A percentile compares a stretch with the other conserved stretches of the same genome.
These are phyloP conservation scores for Aschersonia sp. DNA, from an alignment of 2,329 filamentous ascomycete genomes.

Conservation along the genomic window DNA sequence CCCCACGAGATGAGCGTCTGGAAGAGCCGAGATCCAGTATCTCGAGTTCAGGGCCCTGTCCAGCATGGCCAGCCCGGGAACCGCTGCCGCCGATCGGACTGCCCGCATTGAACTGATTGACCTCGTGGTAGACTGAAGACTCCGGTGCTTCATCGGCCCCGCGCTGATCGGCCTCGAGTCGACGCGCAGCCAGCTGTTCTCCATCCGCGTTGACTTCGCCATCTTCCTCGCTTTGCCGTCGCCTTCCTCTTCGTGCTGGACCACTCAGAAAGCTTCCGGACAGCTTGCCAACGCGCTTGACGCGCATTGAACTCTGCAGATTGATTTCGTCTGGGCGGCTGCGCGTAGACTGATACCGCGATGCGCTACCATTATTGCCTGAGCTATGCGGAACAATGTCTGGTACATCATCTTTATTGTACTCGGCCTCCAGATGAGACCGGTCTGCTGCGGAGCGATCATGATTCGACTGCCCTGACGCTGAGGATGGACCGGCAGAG, in stretches of 20 bases:
- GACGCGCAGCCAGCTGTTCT: conserved; percentile 22
- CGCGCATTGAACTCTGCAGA: conserved; percentile 58
- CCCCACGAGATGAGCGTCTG: conserved; percentile 14
- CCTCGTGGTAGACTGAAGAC: conserved; percentile 28
- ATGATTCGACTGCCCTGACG: conserved; percentile 19
- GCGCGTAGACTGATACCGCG: conserved; percentile 35
- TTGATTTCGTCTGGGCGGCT: conserved; percentile 49
- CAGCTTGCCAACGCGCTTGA: conserved; percentile 63
- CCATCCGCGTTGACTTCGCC: conserved; percentile 29
- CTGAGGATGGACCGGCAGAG: conserved; percentile 21
- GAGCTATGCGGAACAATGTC: conserved; percentile 34
- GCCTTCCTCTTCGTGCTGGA: conserved; percentile 61
- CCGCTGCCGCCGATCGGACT: conserved; percentile 40
- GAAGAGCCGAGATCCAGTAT: conserved; percentile 15
- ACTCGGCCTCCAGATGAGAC: conserved; percentile 25
- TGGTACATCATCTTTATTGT: conserved; percentile 32
- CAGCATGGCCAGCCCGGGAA: conserved; percentile 25
- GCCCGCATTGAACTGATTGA: conserved; percentile 36
- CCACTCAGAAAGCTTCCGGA: conserved; percentile 68
- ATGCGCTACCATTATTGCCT: conserved; percentile 35
- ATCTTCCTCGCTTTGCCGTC: conserved; percentile 54
- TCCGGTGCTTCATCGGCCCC: conserved; percentile 21
- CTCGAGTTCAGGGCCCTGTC: conserved; percentile 22
- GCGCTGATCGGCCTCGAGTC: conserved; percentile 28
- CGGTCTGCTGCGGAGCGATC: conserved; percentile 19